Evolutionary conservation across 495 filamentous ascomycete species (phyloP).

Genomic region (Rusavskia elegans): DNA sequence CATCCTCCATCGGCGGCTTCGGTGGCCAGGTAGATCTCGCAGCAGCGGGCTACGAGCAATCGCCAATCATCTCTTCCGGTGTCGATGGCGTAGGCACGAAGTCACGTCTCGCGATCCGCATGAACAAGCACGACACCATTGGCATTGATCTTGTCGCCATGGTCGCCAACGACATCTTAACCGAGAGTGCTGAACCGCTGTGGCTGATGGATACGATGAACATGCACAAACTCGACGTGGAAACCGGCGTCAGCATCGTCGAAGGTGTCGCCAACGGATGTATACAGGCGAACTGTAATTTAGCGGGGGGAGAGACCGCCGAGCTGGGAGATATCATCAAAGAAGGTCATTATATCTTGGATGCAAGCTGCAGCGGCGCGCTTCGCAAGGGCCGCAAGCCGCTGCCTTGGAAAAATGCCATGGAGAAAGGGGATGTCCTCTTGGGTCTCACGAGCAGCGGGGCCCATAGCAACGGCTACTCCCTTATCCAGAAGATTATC

Average conservation of each 20-base stretch:
- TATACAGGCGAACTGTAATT: conserved; percentile 62
- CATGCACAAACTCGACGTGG: conserved; percentile 65
- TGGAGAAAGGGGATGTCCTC: conserved; percentile 69
- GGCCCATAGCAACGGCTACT: conserved; percentile 90
- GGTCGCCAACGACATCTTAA: conserved; percentile 95
- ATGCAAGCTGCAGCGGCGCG: conserved; percentile 73
- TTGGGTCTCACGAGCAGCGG: conserved; percentile 72
- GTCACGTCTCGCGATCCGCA: conserved; percentile 79
- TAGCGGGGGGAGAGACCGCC: conserved; percentile 90
- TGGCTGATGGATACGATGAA: conserved; percentile 96
- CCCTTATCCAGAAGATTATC: conserved; percentile 76
- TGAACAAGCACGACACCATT: conserved; percentile 79
- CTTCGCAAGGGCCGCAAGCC: conserved; percentile 46
- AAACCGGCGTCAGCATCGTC: conserved; percentile 64
- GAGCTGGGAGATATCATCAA: conserved; percentile 88
- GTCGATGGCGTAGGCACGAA: conserved; percentile 97
- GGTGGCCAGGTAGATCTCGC: conserved; percentile 76
- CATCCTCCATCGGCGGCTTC: conserved; percentile 87
- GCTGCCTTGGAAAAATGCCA: conserved; percentile 58
- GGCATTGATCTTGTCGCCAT: conserved; percentile 95
- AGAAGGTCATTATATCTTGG: conserved; percentile 62
- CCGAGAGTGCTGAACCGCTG: conserved; percentile 83
- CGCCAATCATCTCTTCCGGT: conserved; percentile 70
- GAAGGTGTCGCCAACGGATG: conserved; percentile 79
- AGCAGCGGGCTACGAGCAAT: conserved; percentile 53